Evolutionary conservation across 495 filamentous ascomycete species (phyloP).

Genomic region (Penicillium egyptiacum): DNA sequence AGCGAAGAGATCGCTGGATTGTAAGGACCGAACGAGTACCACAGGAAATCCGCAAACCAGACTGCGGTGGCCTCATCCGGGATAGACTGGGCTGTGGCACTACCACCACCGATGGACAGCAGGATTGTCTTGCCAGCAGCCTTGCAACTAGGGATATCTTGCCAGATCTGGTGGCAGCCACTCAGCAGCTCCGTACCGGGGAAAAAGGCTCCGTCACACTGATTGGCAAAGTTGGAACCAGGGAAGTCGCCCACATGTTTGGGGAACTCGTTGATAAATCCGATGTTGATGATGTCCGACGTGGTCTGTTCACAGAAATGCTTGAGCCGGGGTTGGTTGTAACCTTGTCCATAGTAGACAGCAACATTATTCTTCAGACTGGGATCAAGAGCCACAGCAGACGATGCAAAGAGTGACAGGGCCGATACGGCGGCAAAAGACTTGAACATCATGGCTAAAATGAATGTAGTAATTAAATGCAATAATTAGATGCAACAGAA

Average conservation of each 20-base stretch:
- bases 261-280: constrained; percentile 66
- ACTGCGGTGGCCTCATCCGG: constrained; percentile 31
- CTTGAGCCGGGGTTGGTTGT: constrained; percentile 45
- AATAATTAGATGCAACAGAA: constrained; percentile 16
- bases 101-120: constrained; percentile 63
- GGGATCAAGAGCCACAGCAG: constrained; percentile 50
- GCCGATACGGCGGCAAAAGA: constrained; percentile 30
- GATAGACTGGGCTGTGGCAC: constrained; percentile 40
- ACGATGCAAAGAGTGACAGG: constrained; percentile 30
- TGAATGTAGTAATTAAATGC: constrained; percentile 17
- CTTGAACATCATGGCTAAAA: constrained; percentile 37
- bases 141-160: constrained; percentile 68
- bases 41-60: constrained; percentile 60
- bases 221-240: constrained; percentile 65
- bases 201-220: constrained; percentile 56
- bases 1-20: not conserved
- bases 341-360: constrained; percentile 63
- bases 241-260: constrained; percentile 53
- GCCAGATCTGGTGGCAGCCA: constrained; percentile 52
- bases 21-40: constrained; percentile 61
- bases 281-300: constrained; percentile 67
- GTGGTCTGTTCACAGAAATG: constrained; percentile 58
- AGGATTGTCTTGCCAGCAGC: constrained; percentile 63
- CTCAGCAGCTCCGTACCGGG: constrained; percentile 37
- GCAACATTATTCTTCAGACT: constrained; percentile 57